Evolutionary conservation across 192 early-diverging fungal genomes (phyloP).

Genomic region (Cetraspora pellucida): DNA sequence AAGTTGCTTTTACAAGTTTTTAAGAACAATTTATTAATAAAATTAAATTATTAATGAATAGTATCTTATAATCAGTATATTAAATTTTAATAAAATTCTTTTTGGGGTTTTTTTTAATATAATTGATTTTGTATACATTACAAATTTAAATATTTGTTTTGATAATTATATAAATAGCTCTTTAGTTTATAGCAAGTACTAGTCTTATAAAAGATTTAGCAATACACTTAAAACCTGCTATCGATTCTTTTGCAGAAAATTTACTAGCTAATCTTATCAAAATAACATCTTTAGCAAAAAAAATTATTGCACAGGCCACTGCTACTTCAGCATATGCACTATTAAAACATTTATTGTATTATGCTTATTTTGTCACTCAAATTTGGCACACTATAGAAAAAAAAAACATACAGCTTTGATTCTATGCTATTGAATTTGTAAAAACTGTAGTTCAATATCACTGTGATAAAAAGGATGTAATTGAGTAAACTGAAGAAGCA

Average conservation of each 20-base stretch:
- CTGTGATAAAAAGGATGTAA: conserved; percentile 27
- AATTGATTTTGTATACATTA: neutral
- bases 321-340: conserved; percentile 31
- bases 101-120: too few relatives aligned
- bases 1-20: conserved; percentile 15
- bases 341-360: conserved; percentile 38
- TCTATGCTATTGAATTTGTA: conserved; percentile 36
- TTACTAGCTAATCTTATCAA: conserved; percentile 39
- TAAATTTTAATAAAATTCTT: neutral
- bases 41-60: conserved; percentile 10
- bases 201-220: conserved; percentile 41
- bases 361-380: conserved; percentile 37
- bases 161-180: conserved; percentile 33
- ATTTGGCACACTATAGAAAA: conserved; percentile 41
- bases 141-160: neutral
- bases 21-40: conserved; percentile 9
- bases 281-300: conserved; percentile 40
- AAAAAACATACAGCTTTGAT: conserved; percentile 45
- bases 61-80: conserved; percentile 20
- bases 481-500: conserved; percentile 41
- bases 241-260: conserved; percentile 47
- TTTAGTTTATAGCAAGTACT: conserved; percentile 42
- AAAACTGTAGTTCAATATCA: conserved; percentile 37
- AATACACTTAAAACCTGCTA: conserved; percentile 15
- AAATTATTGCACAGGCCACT: conserved; percentile 37